Evolutionary conservation across 208 protist species (phyloP), one percentile per base, ranked within the genome.

Genomic region (Acanthamoeba lenticulata): DNA sequence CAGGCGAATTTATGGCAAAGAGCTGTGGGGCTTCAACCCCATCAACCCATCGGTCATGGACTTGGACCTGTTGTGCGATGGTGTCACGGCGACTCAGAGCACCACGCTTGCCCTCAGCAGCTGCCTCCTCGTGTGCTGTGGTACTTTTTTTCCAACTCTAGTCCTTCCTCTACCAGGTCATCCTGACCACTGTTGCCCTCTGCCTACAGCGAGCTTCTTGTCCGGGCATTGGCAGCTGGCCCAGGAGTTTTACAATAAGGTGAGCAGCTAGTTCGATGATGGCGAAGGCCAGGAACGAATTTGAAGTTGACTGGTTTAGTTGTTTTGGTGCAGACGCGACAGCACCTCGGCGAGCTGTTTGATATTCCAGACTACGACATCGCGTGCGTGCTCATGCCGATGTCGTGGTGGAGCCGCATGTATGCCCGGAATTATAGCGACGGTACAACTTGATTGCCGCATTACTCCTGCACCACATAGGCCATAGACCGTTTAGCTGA

Each of bases 1-100:
- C 74, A 85, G 74, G 1, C 44, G 19, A 13, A 0, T 85, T 21
- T 85, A 85, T 29, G 32, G 29, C 21, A 85, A 85, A 24, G 74
- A 85, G 74, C 74, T 85, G 7, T 85, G 38, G 38, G 74, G 74
- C 44, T 36, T 57, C 74, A 85, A 57, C 32, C 74, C 74, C 21
- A 85, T 85, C 44, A 85, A 85, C 29, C 74, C 74, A 2, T 24
- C 74, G 11, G 36, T 42, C 6, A 85, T 42, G n/a, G 74, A 57
- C 27, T 7, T 85, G 15, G 19, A 47, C 0, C 4, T 38, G 27
- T 29, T 85, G 38, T n/a, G 6, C 42, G n/a, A 55, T 27, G 7
- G 74, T 27, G 44, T 36, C 7, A 19, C 5, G 2, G 49, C 74
- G 9, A 2, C 4, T 38, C 21, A 57, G 7, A 85, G 74, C 44